Percentiles rank a stretch among this genome's conserved stretches.
These are phyloP conservation scores for Gnomoniopsis smithogilvyi DNA, from an alignment of 2,329 filamentous ascomycete species.

Conservation along the genomic window DNA sequence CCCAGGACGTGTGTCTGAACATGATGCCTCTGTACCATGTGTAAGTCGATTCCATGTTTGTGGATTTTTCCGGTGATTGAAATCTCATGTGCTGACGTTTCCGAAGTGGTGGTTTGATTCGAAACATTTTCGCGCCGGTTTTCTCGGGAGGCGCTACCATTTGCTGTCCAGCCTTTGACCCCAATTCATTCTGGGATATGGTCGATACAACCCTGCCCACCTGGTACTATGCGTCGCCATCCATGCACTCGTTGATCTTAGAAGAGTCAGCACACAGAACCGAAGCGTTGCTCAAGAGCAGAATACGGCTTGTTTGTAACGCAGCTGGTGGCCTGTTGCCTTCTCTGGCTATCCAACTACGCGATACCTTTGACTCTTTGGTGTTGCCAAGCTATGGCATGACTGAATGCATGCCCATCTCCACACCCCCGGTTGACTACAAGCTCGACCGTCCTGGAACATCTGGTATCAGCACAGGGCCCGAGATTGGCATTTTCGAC, in stretches of 20 bases:
- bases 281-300: constrained; percentile 50
- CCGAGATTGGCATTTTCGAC: constrained; percentile 76
- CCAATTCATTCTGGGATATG: constrained; percentile 77
- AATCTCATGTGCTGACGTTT: constrained; percentile 27
- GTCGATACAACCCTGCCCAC: constrained; percentile 73
- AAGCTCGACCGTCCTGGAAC: constrained; percentile 62
- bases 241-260: constrained; percentile 85
- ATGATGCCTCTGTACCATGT: constrained; percentile 60
- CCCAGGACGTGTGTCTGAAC: constrained; percentile 49
- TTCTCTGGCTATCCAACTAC: constrained; percentile 76
- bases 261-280: constrained; percentile 67
- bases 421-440: constrained; percentile 72
- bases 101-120: constrained; percentile 62
- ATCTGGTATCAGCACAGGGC: constrained; percentile 79
- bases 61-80: neutral
- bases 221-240: constrained; percentile 93
- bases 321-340: constrained; percentile 83
- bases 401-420: constrained; percentile 86
- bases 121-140: constrained; percentile 75
- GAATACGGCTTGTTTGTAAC: constrained; percentile 77
- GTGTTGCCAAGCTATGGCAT: constrained; percentile 90
- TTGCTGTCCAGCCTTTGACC: constrained; percentile 76
- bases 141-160: constrained; percentile 74
- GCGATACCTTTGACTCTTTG: constrained; percentile 71
- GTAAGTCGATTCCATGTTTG: constrained; percentile 31